A percentile compares a stretch with the other conserved stretches of the same genome.
phyloP scores from a whole-genome alignment of 352 stramenopile genomes.

The Phytophthora sansomeana region DNA sequence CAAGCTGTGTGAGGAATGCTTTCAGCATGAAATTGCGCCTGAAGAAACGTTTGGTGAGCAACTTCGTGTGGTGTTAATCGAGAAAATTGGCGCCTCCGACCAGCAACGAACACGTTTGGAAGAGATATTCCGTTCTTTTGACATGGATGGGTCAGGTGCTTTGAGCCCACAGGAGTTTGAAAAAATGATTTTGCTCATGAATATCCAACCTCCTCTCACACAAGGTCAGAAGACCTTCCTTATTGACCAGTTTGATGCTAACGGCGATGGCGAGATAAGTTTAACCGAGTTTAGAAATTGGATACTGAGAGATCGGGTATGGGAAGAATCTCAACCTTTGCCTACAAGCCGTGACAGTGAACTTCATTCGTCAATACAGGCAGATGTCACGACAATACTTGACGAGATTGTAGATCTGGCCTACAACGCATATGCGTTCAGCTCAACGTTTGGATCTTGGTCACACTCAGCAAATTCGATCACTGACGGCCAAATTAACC shows the following conservation, averaged over 20 bases:
- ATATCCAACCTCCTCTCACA: constrained; percentile 64
- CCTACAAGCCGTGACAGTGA: constrained; percentile 8
- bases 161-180: constrained; percentile 69
- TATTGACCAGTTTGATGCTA: constrained; percentile 72
- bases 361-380: constrained; percentile 12
- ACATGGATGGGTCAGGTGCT: constrained; percentile 67
- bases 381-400: constrained; percentile 47
- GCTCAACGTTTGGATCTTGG: constrained; percentile 46
- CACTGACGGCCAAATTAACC: constrained; percentile 5
- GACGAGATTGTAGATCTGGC: constrained; percentile 52
- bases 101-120: constrained; percentile 50
- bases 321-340: constrained; percentile 32
- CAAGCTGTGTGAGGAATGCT: constrained; percentile 83
- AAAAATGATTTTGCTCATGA: constrained; percentile 50
- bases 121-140: constrained; percentile 60
- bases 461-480: constrained; percentile 44
- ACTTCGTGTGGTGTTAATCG: constrained; percentile 68
- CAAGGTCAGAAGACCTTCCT: constrained; percentile 56
- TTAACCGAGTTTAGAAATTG: constrained; percentile 71
- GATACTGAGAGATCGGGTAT: constrained; percentile 71
- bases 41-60: constrained; percentile 64
- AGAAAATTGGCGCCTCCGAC: constrained; percentile 60
- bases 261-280: constrained; percentile 75
- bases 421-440: constrained; percentile 47
- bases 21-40: constrained; percentile 61